A percentile compares a stretch with the other conserved stretches of the same genome.
These are phyloP conservation scores for Linnemannia exigua DNA, from an alignment of 192 early-diverging fungal species.

Conservation along the genomic window DNA sequence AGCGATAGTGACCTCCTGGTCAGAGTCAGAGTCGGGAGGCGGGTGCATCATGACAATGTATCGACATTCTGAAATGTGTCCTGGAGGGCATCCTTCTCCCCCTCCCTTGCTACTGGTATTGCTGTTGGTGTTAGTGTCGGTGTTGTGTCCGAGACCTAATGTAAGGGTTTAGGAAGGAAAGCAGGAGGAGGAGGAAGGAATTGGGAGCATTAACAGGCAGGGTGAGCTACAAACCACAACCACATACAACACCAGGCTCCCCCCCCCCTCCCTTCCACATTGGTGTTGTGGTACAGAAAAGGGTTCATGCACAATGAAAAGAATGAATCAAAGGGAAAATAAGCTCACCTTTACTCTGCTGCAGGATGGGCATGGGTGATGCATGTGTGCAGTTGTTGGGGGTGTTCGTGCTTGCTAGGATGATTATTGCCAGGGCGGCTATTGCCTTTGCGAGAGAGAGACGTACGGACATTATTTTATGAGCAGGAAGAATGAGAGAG, in stretches of 20 bases:
- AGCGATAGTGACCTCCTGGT: background rate
- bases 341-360: background rate
- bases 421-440: background rate
- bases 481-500: background rate
- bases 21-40: background rate
- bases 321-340: background rate
- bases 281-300: background rate
- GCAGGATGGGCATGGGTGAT: background rate
- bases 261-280: background rate
- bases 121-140: background rate
- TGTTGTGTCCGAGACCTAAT: background rate
- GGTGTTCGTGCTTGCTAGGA: background rate
- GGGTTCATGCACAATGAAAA: background rate
- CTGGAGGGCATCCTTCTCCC: slow-evolving; percentile 14
- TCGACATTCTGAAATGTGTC: slow-evolving; percentile 37
- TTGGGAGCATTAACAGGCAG: background rate
- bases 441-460: background rate
- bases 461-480: background rate
- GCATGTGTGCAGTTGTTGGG: background rate
- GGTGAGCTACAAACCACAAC: background rate
- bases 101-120: too few species aligned
- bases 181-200: background rate
- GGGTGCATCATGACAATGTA: slow-evolving; percentile 56
- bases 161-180: background rate
- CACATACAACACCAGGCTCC: background rate